phyloP scores from a whole-genome alignment of 1,139 yeast species.

The Yamadazyma siamensis region DNA sequence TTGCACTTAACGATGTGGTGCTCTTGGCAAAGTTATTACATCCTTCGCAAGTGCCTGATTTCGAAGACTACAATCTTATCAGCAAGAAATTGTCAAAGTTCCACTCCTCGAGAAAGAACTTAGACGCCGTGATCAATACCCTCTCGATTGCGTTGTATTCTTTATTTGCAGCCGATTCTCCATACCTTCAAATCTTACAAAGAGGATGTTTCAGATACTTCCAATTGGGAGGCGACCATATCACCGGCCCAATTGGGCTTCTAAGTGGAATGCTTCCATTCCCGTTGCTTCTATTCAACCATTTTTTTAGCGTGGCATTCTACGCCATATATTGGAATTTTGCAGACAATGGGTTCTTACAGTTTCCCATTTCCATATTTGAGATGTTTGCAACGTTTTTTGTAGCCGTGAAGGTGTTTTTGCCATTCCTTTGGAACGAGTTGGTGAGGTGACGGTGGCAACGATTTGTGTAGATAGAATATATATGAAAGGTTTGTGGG shows the following conservation, averaged over 20 bases:
- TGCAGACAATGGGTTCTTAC: slow-evolving; percentile 55
- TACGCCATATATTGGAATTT: slow-evolving; percentile 75
- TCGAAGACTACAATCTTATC: slow-evolving; percentile 56
- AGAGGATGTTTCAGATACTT: slow-evolving; percentile 88
- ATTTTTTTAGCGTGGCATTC: slow-evolving; percentile 87
- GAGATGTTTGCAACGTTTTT: slow-evolving; percentile 67
- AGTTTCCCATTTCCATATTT: slow-evolving; percentile 69
- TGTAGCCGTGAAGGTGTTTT: slow-evolving; percentile 75
- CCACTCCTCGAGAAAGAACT: slow-evolving; percentile 72
- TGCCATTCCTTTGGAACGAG: slow-evolving; percentile 67
- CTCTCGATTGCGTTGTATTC: slow-evolving; percentile 87
- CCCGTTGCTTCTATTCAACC: slow-evolving; percentile 73
- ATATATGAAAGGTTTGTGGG: neutral
- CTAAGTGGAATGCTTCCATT: slow-evolving; percentile 78
- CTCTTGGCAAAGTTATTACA: slow-evolving; percentile 59
- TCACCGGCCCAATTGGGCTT: slow-evolving; percentile 76
- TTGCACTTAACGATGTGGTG: slow-evolving; percentile 85
- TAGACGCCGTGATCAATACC: slow-evolving; percentile 84
- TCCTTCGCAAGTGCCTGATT: slow-evolving; percentile 53
- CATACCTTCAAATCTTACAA: slow-evolving; percentile 66
- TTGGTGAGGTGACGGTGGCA: slow-evolving; percentile 22
- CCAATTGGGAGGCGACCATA: slow-evolving; percentile 77
- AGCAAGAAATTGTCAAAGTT: slow-evolving; percentile 56
- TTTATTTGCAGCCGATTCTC: slow-evolving; percentile 81
- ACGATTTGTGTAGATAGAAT: neutral